Percentiles rank a stretch among this genome's conserved stretches.
Conservation (phyloP, 75 land plant species). For the Cupressus sempervirens region DNA sequence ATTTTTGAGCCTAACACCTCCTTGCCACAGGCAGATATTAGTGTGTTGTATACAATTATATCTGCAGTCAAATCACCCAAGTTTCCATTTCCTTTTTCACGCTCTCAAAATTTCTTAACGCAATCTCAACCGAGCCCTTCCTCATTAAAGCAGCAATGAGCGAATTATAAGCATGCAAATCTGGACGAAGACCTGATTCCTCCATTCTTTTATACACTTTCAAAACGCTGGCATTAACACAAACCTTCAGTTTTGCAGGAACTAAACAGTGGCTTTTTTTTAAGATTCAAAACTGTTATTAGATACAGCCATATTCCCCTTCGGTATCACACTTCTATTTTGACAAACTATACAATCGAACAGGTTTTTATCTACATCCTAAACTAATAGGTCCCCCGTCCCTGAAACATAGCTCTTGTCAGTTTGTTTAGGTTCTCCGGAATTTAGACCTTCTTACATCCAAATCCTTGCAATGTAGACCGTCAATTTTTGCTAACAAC, state of each 20-base stretch:
- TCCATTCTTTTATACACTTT: slow-evolving; percentile 44
- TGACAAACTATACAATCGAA: not conserved
- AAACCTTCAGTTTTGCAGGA: not conserved
- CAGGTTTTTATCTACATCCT: not conserved
- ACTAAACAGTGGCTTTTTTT: not conserved
- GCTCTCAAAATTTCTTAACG: slow-evolving; percentile 37
- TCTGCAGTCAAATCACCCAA: slow-evolving; percentile 15
- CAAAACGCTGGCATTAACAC: slow-evolving; percentile 31
- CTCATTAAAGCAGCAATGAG: slow-evolving; percentile 55
- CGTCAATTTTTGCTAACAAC: not conserved
- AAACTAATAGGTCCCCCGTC: not conserved
- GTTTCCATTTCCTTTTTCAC: slow-evolving; percentile 37
- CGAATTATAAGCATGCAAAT: slow-evolving; percentile 58
- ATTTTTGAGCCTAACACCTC: too few species aligned
- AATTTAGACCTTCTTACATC: too few species aligned
- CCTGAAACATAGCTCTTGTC: not conserved
- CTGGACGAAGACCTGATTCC: slow-evolving; percentile 30
- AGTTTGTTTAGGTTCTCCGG: not conserved
- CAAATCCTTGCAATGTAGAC: not conserved
- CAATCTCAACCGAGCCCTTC: slow-evolving; percentile 31
- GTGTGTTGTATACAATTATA: slow-evolving; percentile 55
- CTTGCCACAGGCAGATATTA: slow-evolving; percentile 57
- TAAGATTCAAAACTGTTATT: not conserved
- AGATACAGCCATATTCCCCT: not conserved
- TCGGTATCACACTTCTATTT: not conserved